Evolutionary conservation across 176 grass and related monocot species (phyloP).

Genomic region (Zoysia japonica): DNA sequence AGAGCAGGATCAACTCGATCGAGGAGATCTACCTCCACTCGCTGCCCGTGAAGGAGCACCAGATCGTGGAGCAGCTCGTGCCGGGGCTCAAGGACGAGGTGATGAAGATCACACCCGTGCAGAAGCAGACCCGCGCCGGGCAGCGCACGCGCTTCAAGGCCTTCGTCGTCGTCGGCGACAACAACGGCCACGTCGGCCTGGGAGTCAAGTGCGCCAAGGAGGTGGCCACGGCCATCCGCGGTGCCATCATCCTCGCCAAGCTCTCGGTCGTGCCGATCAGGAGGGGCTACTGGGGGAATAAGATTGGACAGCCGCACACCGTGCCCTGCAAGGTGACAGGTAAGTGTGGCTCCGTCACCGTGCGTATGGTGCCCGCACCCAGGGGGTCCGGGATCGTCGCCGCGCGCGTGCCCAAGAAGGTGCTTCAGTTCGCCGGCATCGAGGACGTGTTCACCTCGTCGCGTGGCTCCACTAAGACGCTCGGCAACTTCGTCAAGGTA

Average conservation of each 20-base stretch:
- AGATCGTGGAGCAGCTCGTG: slow-evolving; percentile 65
- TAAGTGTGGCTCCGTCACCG: slow-evolving; percentile 82
- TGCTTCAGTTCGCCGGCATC: slow-evolving; percentile 78
- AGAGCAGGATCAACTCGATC: slow-evolving; percentile 42
- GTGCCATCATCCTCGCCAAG: slow-evolving; percentile 88
- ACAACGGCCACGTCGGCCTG: slow-evolving; percentile 79
- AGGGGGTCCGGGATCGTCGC: slow-evolving; percentile 73
- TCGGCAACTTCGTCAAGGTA: slow-evolving; percentile 93
- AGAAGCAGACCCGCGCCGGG: slow-evolving; percentile 94
- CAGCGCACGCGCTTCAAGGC: slow-evolving; percentile 92
- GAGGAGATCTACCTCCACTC: slow-evolving; percentile 92
- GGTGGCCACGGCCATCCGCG: slow-evolving; percentile 85
- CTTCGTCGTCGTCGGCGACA: slow-evolving; percentile 85
- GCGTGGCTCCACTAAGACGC: slow-evolving; percentile 73
- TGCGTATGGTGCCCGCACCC: slow-evolving; percentile 82
- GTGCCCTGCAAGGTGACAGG: slow-evolving; percentile 93
- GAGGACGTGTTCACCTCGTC: slow-evolving; percentile 84
- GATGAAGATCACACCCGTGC: slow-evolving; percentile 88
- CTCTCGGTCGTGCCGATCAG: slow-evolving; percentile 73
- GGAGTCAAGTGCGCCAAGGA: slow-evolving; percentile 94
- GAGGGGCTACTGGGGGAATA: slow-evolving; percentile 92
- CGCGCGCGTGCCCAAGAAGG: slow-evolving; percentile 78
- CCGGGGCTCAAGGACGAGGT: slow-evolving; percentile 87
- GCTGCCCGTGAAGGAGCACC: slow-evolving; percentile 89
- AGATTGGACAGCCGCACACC: slow-evolving; percentile 79